Evolutionary conservation across 305 asterid genomes (phyloP), one percentile per base, ranked within the genome.

Genomic region (Ajuga reptans): DNA sequence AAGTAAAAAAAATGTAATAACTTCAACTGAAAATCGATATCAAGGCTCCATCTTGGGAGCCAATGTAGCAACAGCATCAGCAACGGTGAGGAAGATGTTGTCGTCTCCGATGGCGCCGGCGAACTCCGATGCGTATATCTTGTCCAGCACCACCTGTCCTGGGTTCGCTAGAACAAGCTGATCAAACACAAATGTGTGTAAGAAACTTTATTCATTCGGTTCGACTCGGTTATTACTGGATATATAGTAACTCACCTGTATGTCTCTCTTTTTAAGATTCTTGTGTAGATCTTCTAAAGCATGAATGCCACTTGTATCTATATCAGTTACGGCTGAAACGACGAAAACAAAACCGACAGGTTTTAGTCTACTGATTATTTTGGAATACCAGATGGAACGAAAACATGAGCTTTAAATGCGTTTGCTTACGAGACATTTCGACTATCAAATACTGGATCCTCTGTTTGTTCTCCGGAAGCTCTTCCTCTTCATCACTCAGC

Each of bases 261-360:
- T 66, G 6, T 84, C 82, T 73, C 80, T 82, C 87, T 85, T 90
- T 24, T 54, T 75, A 1, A 90, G 84, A 69, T 57, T 74, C 72
- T 83, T 90, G 73, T 75, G 64, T 36, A 92, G 70, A 68, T 88
- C 98, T 76, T 92, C 93, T 61, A 92, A 43, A 11, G 95, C 79
- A 79, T 90, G 93, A 53, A 92, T 86, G 5, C 98, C 98, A 72
- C 96, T 85, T 0, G 95, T 88, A 70, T 92, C 98, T 39, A 92
- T 84, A 39, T 92, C 97, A n/a, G 86, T 90, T 50, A 92, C 97
- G 82, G 98, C 98, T 92, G 91, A 75, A 5, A 4, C 11, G 7
- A 0, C 37, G 51, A 36, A 4, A 61, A 14, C 4, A 52, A 6
- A 21, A 15, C 11, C 0, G 43, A 5, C 3, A 18, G 14, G 5